A percentile compares a stretch with the other conserved stretches of the same genome.
Evolutionary conservation across 805 yeast genomes (phyloP).

Genomic region (Saturnispora mendoncae): DNA sequence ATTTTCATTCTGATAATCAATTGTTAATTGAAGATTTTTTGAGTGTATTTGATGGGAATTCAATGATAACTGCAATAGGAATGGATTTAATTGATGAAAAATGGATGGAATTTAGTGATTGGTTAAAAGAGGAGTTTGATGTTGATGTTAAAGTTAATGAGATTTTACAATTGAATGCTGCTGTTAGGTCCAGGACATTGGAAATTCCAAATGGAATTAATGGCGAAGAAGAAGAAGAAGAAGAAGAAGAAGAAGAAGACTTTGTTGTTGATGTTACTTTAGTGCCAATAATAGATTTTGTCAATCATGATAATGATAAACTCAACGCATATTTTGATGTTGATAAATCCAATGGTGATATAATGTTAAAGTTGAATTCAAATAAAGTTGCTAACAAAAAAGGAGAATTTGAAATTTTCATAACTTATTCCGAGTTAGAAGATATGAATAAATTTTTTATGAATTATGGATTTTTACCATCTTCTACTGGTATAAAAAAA

Average conservation of each 20-base stretch:
- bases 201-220: conserved; percentile 50
- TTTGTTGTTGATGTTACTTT: conserved; percentile 44
- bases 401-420: conserved; percentile 31
- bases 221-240: conserved; percentile 11
- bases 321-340: conserved; percentile 54
- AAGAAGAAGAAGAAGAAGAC: conserved; percentile 28
- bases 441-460: conserved; percentile 33
- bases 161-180: conserved; percentile 25
- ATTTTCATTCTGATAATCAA: conserved; percentile 23
- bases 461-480: conserved; percentile 42
- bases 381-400: conserved; percentile 3
- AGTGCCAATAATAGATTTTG: conserved; percentile 63
- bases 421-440: conserved; percentile 36
- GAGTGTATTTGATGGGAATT: conserved; percentile 16
- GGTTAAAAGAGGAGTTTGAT: conserved; percentile 15
- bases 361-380: conserved; percentile 31
- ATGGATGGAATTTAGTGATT: conserved; percentile 14
- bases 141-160: conserved; percentile 13
- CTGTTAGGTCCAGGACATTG: conserved; percentile 50
- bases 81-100: conserved; percentile 12
- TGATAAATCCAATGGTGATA: conserved; percentile 37
- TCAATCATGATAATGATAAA: conserved; percentile 42
- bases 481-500: conserved; percentile 14
- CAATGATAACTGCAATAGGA: conserved; percentile 10
- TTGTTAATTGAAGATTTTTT: conserved; percentile 20